Evolutionary conservation across 2,329 filamentous ascomycete genomes (phyloP), one percentile per base, ranked within the genome.

Genomic region (Sporothrix humicola): DNA sequence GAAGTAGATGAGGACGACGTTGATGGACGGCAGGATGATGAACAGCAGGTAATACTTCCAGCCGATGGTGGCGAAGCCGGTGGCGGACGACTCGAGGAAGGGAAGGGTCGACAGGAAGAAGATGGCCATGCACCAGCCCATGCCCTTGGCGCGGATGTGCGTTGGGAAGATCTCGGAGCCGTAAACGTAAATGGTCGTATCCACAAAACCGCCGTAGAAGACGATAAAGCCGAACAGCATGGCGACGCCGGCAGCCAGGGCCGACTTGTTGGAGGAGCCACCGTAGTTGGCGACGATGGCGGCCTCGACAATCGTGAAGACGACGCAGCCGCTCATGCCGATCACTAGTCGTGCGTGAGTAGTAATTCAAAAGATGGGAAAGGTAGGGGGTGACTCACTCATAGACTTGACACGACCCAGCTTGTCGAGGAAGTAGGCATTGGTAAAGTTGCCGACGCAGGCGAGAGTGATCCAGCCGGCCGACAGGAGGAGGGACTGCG

Each of bases 161-260:
- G 46, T 73, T 2, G 73, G 66, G 59, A 74, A 70, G 54, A 74
- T 74, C 26, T 74, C 73, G 68, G 56, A 15, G 26, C 31, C 15
- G 31, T 73, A 74, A 9, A 73, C 59, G 31, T 50, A 72, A 7
- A 46, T 72, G 58, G 44, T 72, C 42, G 70, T 46, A 42, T 72
- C 70, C 23, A 61, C 44, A 48, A 42, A 72, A 56, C 56, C 31
- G 20, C 70, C 61, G 37, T 68, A 69, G 26, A 72, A 72, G 23
- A 61, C 65, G 17, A 72, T 66, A 50, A 58, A 72, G 5, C 50
- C 15, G 23, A 72, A 72, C 17, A 72, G 37, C 15, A 72, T 54
- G 44, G 48, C 50, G 7, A 72, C 71, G 26, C 71, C 71, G 13
- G 71, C 71, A 4, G 20, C 12, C 2, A 68, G 50, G 20, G 8